Conservation (phyloP, 345 rosid genomes). For the Populus tremula region DNA sequence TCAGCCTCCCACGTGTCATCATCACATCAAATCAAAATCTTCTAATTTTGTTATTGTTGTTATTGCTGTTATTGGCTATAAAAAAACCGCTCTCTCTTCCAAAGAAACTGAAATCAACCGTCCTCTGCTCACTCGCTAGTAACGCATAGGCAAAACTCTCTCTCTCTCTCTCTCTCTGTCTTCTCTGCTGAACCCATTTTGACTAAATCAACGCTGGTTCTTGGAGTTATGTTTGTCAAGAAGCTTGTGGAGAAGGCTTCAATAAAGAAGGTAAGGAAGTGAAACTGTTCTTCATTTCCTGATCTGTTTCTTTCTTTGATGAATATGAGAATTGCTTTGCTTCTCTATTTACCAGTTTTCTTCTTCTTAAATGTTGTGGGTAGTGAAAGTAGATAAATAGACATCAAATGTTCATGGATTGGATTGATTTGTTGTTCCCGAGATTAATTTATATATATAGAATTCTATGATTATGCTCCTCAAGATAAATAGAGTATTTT, state of each 20-base stretch:
- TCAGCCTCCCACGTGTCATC: constrained; percentile 43
- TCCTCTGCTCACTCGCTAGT: neutral
- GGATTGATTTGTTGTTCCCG: no score
- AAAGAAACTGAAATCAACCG: neutral
- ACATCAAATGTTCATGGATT: no score
- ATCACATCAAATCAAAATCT: neutral
- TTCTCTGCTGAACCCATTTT: constrained; percentile 17
- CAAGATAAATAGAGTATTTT: no score
- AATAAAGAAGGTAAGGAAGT: constrained; percentile 32
- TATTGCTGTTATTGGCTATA: neutral
- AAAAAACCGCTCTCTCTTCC: constrained; percentile 13
- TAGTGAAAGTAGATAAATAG: no score
- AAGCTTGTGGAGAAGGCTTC: constrained; percentile 74
- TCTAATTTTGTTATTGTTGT: neutral
- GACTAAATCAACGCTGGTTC: neutral
- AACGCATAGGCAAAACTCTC: neutral
- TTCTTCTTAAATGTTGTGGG: no score
- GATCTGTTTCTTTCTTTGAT: neutral
- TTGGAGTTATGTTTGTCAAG: constrained; percentile 47
- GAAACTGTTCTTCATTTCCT: neutral
- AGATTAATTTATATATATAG: no score
- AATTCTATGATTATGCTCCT: no score
- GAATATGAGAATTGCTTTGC: neutral
- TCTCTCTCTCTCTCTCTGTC: neutral
- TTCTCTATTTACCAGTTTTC: no score